phyloP scores from a whole-genome alignment of 2,329 filamentous ascomycete species.

The Colletotrichum chrysophilum region DNA sequence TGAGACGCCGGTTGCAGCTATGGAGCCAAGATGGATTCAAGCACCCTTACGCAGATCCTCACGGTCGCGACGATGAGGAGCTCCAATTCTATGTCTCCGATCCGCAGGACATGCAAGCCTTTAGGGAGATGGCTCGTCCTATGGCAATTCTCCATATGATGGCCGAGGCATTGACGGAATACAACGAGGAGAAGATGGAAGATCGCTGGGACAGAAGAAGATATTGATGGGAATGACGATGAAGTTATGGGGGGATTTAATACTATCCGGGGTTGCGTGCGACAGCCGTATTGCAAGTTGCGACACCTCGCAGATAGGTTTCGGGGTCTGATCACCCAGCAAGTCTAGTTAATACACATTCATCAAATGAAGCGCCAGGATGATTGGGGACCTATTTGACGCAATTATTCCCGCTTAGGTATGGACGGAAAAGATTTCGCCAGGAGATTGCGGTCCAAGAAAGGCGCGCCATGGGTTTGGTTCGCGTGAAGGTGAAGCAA shows the following conservation, averaged over 20 bases:
- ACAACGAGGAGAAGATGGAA: not conserved
- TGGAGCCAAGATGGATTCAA: not conserved
- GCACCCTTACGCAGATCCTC: not conserved
- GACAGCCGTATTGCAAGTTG: not conserved
- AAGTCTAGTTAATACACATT: not conserved
- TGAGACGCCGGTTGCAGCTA: not conserved
- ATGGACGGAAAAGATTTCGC: not conserved
- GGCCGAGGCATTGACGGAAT: not conserved
- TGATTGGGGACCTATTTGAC: accelerated
- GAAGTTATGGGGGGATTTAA: not conserved
- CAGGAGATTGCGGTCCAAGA: not conserved
- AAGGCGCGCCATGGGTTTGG: not conserved
- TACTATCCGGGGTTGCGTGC: not conserved
- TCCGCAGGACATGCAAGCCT: not conserved
- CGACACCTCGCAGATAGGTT: not conserved
- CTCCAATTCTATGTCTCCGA: not conserved
- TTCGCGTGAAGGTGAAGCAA: not conserved
- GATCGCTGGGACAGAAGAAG: not conserved
- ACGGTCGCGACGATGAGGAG: not conserved
- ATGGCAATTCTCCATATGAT: not conserved
- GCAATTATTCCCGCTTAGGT: not conserved
- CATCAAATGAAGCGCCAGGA: not conserved
- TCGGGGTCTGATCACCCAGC: not conserved
- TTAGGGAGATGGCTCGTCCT: not conserved
- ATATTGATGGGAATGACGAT: not conserved